Evolutionary conservation across 257 asterid genomes (phyloP).

Genomic region (Penstemon davidsonii): DNA sequence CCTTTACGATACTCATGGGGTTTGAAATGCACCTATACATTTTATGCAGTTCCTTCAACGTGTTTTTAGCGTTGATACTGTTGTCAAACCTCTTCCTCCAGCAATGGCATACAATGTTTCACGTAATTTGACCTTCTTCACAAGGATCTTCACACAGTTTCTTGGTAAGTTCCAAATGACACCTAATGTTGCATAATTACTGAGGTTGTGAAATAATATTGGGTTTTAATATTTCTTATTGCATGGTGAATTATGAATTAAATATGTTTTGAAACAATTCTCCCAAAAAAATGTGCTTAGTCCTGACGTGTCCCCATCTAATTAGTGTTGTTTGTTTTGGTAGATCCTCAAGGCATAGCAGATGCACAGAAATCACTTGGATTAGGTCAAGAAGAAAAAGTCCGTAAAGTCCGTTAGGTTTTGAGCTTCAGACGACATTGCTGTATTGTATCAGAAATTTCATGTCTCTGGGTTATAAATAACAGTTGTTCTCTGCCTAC

Average conservation of each 20-base stretch:
- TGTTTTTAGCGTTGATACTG: slow-evolving; percentile 83
- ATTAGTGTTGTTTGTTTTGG: slow-evolving; percentile 28
- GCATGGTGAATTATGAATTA: neutral
- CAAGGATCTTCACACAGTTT: slow-evolving; percentile 93
- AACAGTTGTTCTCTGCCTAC: neutral
- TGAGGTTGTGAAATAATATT: neutral
- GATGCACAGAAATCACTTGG: slow-evolving; percentile 94
- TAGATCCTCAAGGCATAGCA: slow-evolving; percentile 94
- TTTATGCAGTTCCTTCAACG: slow-evolving; percentile 81
- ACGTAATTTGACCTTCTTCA: slow-evolving; percentile 89
- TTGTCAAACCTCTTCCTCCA: slow-evolving; percentile 94
- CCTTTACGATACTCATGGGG: neutral
- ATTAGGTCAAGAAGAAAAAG: slow-evolving; percentile 83
- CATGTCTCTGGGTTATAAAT: neutral
- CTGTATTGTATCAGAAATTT: neutral
- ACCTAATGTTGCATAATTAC: neutral
- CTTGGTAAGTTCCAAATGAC: slow-evolving; percentile 52
- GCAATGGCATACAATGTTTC: slow-evolving; percentile 75
- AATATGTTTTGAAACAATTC: slow-evolving; percentile 2
- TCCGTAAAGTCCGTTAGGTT: slow-evolving; percentile 63
- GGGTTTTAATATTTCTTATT: neutral
- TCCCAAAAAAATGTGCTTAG: neutral
- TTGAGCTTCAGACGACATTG: neutral
- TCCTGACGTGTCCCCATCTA: neutral
- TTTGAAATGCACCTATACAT: neutral